Evolutionary conservation across 139 green algal species (phyloP).

Genomic region (Haematococcus lacustris): DNA sequence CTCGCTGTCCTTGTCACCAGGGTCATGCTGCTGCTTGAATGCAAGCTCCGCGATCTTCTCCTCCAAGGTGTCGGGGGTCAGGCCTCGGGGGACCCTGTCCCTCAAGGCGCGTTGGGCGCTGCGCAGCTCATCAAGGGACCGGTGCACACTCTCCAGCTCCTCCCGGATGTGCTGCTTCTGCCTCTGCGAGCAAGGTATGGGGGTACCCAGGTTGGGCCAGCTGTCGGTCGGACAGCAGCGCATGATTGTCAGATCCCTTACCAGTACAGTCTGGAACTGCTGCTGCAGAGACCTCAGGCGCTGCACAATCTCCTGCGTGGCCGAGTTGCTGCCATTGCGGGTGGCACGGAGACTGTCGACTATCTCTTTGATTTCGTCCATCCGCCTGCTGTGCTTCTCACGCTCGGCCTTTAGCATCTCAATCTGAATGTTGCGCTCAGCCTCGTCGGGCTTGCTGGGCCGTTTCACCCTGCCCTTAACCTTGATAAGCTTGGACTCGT

Average conservation of each 20-base stretch:
- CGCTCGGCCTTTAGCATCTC: slow-evolving; percentile 46
- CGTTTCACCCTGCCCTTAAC: slow-evolving; percentile 33
- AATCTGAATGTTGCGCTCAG: slow-evolving; percentile 35
- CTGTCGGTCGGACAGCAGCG: background rate
- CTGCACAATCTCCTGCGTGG: slow-evolving; percentile 19
- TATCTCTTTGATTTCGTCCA: slow-evolving; percentile 52
- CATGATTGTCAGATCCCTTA: slow-evolving; percentile 13
- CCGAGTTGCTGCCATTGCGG: slow-evolving; percentile 5
- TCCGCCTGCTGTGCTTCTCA: slow-evolving; percentile 35
- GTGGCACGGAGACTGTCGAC: slow-evolving; percentile 16
- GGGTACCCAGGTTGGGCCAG: background rate
- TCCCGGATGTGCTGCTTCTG: slow-evolving; percentile 39
- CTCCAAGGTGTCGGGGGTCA: slow-evolving; percentile 26
- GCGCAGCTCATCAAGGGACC: slow-evolving; percentile 17
- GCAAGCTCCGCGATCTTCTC: slow-evolving; percentile 27
- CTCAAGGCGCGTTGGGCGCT: slow-evolving; percentile 16
- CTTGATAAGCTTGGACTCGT: slow-evolving; percentile 26
- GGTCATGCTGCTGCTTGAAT: slow-evolving; percentile 44
- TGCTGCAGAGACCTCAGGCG: slow-evolving; percentile 22
- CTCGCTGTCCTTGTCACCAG: slow-evolving; percentile 1
- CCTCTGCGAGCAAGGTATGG: slow-evolving; percentile 16
- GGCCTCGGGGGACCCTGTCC: slow-evolving; percentile 14
- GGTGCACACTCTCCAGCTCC: slow-evolving; percentile 25
- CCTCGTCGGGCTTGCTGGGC: slow-evolving; percentile 35
- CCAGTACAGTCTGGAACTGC: slow-evolving; percentile 35